Base-by-base conservation (phyloP, 2,329 filamentous ascomycete species). In the Hypoxylon sp. region DNA sequence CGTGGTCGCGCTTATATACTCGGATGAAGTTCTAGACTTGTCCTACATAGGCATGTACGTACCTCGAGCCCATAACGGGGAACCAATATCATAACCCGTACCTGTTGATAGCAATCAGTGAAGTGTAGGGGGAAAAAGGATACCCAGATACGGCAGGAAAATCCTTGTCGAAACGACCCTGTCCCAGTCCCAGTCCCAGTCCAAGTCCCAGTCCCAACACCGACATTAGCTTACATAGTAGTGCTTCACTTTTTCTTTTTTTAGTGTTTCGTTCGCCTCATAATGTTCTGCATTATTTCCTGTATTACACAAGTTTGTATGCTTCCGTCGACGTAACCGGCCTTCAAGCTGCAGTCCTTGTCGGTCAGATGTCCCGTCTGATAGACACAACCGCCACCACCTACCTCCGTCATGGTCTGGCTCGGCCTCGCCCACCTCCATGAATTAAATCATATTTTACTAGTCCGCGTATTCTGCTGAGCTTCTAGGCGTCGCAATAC, bases 21-120 rank as follows among this genome's bases (percentile, higher is more conserved):
- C 55, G 47, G 50, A 51, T 46, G 59, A 63, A 60, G 64, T 64
- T 64, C 64, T 67, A 64, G 64, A 67, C 64, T 64, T 67, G 34
- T 64, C 64, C 64, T 28, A 67, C 57, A 50, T 62, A 61, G 64
- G 64, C 58, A 67, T 58, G 49, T 58, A 67, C 44, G 49, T 55
- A 67, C 37, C 41, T 41, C 32, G 32, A 13, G 13, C 22, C 19
- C 48, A 20, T 50, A 34, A 52, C 49, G 17, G 24, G 24, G 24
- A 26, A 26, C 24, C 49, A n/a, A n/a, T 34, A 19, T 59, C 34
- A 13, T 39, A 37, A 43, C 19, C 43, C 6, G 37, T 32, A 20
- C 30, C 26, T 26, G 49, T 59, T 53, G 56, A 52, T 34, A 53
- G 41, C 26, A 46, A 52, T 28, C 37, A 49, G 28, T 39, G 47